Evolutionary conservation across 345 rosid genomes (phyloP).

Genomic region (Xanthoceras sorbifolium): DNA sequence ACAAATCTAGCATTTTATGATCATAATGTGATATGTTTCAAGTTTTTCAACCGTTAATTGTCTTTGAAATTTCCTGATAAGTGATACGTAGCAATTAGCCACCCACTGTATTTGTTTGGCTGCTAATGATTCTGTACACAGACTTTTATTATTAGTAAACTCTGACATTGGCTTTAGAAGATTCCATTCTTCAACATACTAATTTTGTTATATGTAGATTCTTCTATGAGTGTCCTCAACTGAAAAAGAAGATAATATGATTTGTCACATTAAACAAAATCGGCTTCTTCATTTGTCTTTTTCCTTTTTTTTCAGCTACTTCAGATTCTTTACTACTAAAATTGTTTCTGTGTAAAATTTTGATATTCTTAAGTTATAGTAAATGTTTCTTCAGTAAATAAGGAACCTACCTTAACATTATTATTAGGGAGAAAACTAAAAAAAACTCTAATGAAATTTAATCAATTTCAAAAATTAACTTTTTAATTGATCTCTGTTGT

Average conservation of each 20-base stretch:
- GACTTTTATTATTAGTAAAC: not conserved
- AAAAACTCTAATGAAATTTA: too few relatives aligned
- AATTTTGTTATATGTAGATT: not conserved
- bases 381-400: too few relatives aligned
- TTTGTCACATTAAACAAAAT: not conserved
- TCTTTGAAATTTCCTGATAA: not conserved
- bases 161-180: constrained; percentile 13
- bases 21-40: not conserved
- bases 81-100: too few relatives aligned
- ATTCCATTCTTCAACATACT: constrained; percentile 1
- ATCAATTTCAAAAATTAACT: too few relatives aligned
- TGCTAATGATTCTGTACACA: not conserved
- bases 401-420: too few relatives aligned
- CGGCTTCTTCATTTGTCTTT: not conserved
- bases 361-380: too few relatives aligned
- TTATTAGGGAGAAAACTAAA: too few relatives aligned
- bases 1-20: not conserved
- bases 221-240: not conserved
- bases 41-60: not conserved
- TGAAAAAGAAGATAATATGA: not conserved
- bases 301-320: not conserved
- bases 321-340: too few relatives aligned
- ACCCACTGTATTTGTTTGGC: not conserved
- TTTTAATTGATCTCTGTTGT: too few relatives aligned
- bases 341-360: too few relatives aligned